A percentile compares a stretch with the other conserved stretches of the same genome.
Evolutionary conservation across 2,329 filamentous ascomycete genomes (phyloP).

Genomic region (Fusarium sororula): DNA sequence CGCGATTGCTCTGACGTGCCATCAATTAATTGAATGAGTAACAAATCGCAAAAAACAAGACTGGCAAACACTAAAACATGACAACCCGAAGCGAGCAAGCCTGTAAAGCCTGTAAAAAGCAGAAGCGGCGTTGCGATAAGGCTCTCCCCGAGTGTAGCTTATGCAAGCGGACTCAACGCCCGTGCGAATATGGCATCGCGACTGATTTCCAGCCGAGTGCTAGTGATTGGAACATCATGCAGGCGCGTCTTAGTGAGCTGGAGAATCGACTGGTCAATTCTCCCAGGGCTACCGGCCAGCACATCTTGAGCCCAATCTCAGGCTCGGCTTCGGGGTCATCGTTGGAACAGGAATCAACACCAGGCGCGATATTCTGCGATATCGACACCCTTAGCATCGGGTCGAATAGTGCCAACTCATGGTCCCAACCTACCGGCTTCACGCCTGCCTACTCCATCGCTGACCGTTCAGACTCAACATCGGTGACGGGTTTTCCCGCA

Average conservation of each 20-base stretch:
- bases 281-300: background rate
- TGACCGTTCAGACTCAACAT: rapidly evolving
- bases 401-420: background rate
- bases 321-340: background rate
- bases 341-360: background rate
- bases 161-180: background rate
- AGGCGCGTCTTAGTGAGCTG: background rate
- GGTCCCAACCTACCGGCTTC: background rate
- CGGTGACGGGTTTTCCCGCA: background rate
- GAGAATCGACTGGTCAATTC: background rate
- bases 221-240: background rate
- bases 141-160: background rate
- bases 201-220: background rate
- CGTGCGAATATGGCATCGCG: background rate
- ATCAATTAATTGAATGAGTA: background rate
- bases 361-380: background rate
- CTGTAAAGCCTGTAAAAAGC: background rate
- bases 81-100: background rate
- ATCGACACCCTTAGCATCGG: background rate
- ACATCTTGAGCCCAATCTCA: background rate
- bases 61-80: background rate
- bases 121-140: background rate
- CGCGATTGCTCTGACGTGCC: too few relatives aligned
- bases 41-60: rapidly evolving
- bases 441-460: background rate